phyloP scores from a whole-genome alignment of 2,329 filamentous ascomycete genomes.

The Botrytis sinoallii region DNA sequence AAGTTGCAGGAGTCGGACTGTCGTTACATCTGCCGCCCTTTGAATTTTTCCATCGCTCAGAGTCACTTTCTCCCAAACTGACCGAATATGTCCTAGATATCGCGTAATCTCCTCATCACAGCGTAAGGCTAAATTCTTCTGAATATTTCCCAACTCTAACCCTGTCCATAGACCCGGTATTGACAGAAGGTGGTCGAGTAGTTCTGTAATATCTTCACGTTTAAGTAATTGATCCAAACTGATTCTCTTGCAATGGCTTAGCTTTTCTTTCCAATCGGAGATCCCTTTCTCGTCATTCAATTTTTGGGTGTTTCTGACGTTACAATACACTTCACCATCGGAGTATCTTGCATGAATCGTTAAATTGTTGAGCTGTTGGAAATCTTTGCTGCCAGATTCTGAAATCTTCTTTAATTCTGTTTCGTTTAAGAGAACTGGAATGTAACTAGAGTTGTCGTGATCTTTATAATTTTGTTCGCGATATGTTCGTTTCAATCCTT shows the following conservation, averaged over 20 bases:
- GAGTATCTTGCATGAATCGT: background rate
- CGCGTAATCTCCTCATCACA: background rate
- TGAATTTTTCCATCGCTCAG: background rate
- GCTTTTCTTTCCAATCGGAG: background rate
- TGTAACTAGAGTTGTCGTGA: background rate
- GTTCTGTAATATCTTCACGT: background rate
- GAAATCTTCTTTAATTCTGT: background rate
- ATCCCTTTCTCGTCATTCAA: background rate
- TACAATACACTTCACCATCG: background rate
- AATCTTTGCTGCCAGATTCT: background rate
- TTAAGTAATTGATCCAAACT: background rate
- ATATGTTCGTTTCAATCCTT: background rate
- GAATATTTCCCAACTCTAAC: background rate
- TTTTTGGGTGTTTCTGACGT: background rate
- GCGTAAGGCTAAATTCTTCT: background rate
- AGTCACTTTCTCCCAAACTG: background rate
- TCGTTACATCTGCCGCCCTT: background rate
- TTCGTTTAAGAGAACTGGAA: background rate
- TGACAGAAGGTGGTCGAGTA: background rate
- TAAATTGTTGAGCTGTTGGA: background rate
- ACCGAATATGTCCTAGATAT: background rate
- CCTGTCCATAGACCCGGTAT: background rate
- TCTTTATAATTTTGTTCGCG: background rate
- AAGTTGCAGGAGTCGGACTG: background rate
- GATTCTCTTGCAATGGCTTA: background rate